Evolutionary conservation across 2,329 filamentous ascomycete species (phyloP).

Genomic region (Emmonsiellopsis sp.): DNA sequence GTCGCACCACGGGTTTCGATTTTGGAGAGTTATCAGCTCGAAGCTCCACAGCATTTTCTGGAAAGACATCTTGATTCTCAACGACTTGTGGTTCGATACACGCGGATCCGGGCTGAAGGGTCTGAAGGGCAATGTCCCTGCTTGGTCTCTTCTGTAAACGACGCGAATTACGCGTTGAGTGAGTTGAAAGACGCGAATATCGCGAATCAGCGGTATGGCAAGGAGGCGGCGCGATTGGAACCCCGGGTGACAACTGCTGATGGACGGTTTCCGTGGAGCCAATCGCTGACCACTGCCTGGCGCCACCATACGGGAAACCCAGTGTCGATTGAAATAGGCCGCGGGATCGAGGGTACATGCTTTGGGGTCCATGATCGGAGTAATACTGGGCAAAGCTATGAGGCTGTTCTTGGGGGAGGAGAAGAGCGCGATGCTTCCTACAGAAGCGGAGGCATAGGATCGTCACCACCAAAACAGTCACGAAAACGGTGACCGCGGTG

Average conservation of each 20-base stretch:
- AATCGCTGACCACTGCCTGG: conserved; percentile 2
- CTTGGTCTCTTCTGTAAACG: background rate
- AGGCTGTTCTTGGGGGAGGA: background rate
- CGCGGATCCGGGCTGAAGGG: background rate
- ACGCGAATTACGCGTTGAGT: background rate
- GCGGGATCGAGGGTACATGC: background rate
- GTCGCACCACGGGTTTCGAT: background rate
- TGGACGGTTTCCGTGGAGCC: background rate
- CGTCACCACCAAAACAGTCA: background rate
- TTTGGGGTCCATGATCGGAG: background rate
- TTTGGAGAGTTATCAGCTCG: background rate
- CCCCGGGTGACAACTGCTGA: background rate
- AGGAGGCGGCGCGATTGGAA: background rate
- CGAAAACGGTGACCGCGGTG: background rate
- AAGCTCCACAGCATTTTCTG: background rate
- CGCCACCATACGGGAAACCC: background rate
- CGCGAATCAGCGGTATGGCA: background rate
- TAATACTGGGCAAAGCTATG: background rate
- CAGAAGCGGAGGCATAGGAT: conserved; percentile 1
- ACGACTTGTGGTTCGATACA: background rate
- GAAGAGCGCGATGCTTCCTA: background rate
- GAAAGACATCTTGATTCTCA: background rate
- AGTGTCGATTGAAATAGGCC: background rate
- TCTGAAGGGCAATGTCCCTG: background rate
- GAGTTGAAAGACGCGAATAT: background rate